Evolutionary conservation across 23 red algal genomes (phyloP), one percentile per base, ranked within the genome.

Genomic region (Pyropia yezoensis): DNA sequence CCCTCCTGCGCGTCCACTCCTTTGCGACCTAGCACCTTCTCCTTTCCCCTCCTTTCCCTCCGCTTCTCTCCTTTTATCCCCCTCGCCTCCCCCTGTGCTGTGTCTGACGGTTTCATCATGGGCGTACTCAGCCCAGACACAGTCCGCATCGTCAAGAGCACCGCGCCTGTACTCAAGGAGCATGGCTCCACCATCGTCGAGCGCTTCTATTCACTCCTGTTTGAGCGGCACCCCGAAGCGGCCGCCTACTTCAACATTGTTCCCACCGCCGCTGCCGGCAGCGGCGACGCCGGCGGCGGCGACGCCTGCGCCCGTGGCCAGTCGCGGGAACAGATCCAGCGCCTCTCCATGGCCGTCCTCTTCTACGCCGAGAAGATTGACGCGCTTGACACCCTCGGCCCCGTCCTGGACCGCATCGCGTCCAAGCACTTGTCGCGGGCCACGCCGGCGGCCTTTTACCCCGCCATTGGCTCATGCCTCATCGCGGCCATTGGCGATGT

Each of bases 321-420:
- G 18, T 30, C 75, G 13, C 79, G 69, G 49, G 50, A 24, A 17
- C 79, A 84, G 54, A 33, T 84, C 2, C 27, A 50, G 28, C 20
- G 57, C 6, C 54, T 84, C 18, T 69, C 69, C 22, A 67, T 33
- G 27, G 79, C 79, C 13, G 59, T 84, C 47, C 53, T 84, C 24
- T 47, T 71, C 1, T 84, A 75, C 55, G 79, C 79, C 16, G 62
- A 74, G 68, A 73, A 84, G 52, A 66, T 84, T 59, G 69, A 84
- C 27, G 65, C 61, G 23, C 24, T 84, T 7, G 70, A 84, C 25
- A 71, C 70, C 7, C 59, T 84, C 9, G 18, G 73, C 55, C 68
- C 79, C 13, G 70, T 64, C 3, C 63, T 84, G 9, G 68, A 73
- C 20, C 68, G 79, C 14, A 84, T 84, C 20, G 60, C 59, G 0